phyloP scores from a whole-genome alignment of 495 filamentous ascomycete genomes.

The Trichoderma orchidacearum region DNA sequence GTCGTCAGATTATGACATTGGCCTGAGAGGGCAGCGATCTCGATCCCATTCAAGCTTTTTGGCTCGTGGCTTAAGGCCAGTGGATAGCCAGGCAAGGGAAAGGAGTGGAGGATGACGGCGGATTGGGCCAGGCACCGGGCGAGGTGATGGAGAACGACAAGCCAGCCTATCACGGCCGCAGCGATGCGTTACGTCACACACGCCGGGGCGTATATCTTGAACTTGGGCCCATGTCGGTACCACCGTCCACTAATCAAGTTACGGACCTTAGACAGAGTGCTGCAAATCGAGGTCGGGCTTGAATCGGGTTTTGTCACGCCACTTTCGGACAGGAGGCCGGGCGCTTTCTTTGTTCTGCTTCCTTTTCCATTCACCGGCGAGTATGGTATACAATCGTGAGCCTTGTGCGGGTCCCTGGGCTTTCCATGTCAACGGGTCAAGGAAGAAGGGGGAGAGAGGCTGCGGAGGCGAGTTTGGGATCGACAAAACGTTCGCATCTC shows the following conservation, averaged over 20 bases:
- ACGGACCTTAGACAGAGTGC: neutral
- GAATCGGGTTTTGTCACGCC: neutral
- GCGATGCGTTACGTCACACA: neutral
- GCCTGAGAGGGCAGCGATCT: neutral
- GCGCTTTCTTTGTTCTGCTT: too few relatives aligned
- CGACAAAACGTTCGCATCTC: too few relatives aligned
- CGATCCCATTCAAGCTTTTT: neutral
- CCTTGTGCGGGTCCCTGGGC: too few relatives aligned
- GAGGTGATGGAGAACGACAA: neutral
- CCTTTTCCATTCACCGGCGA: too few relatives aligned
- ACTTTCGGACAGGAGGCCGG: too few relatives aligned
- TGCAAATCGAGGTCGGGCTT: neutral
- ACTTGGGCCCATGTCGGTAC: neutral
- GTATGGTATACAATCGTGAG: too few relatives aligned
- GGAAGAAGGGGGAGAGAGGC: too few relatives aligned
- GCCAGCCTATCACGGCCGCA: neutral
- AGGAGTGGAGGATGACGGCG: neutral
- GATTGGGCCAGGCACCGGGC: neutral
- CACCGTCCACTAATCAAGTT: neutral
- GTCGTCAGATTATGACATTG: neutral
- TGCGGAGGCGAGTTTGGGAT: too few relatives aligned
- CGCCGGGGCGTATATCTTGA: neutral
- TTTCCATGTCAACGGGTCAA: too few relatives aligned
- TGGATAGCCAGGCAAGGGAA: neutral
- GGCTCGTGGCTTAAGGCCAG: neutral